Base-by-base conservation (phyloP, 164 flowering plant species). In the Chimonanthus salicifolius region DNA sequence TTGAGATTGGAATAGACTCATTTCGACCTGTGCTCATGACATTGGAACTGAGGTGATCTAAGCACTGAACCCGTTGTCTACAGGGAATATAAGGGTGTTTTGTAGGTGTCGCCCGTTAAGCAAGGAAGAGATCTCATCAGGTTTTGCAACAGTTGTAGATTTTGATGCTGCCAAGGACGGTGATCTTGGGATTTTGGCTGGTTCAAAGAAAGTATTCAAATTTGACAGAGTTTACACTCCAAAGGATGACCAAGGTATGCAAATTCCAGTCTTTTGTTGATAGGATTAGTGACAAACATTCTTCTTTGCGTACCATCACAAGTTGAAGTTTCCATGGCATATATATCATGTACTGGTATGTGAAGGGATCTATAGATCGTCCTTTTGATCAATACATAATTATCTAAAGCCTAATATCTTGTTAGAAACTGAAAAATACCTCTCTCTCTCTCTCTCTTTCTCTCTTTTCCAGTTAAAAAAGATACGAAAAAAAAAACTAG, bases 31-130 rank as follows among this genome's bases (percentile, higher is more conserved):
- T n/a, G 16, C 44, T 54, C 67, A n/a, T 9, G 54, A 10, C 47
- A 21, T 20, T n/a, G 62, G 67, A 54, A 69, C 44, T 45, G 16
- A 47, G 60, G 4, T 70, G 47, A 50, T 16, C 54, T 58, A 21
- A 58, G 46, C 21, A 62, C 45, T 21, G 51, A 5, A 7, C 33
- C 68, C 7, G 33, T 33, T 33, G 21, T 65, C 73, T 70, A 70
- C 92, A 92, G 98, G 98, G 67, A 93, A 89, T 77, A 91, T 93
- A 47, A 87, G 98, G 83, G 98, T 93, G 3, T 93, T 93, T 68
- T 93, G 98, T 80, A 88, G 98, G 50, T 93, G 98, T 66, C 90
- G 98, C 13, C 98, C 98, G 51, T 71, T 91, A 68, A 90, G 80
- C 67, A 88, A 86, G 74, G 84, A 69, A 46, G 98, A 93, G 80